These are phyloP conservation scores for Acanthamoeba royreba DNA, from an alignment of 208 protist species.

Conservation along the genomic window DNA sequence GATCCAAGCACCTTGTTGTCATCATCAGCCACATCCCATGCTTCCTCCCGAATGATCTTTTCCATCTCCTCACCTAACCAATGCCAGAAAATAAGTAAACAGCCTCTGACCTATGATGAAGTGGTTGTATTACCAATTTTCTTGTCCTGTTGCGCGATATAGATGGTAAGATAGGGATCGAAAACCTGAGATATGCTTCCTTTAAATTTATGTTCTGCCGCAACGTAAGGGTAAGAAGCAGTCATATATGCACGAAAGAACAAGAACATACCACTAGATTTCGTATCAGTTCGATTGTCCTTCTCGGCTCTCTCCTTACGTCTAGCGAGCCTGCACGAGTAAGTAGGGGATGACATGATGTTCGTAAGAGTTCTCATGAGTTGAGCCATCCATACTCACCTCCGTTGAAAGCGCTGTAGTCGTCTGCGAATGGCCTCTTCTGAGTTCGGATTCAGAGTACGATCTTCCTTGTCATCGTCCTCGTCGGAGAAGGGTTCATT, in stretches of 20 bases:
- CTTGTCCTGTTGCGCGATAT: conserved; percentile 70
- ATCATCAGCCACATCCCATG: conserved; percentile 45
- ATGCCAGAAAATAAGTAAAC: too few species aligned
- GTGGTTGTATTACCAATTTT: conserved; percentile 47
- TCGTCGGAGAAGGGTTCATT: background rate
- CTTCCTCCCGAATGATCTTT: conserved; percentile 47
- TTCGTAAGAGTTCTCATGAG: background rate
- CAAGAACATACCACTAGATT: background rate
- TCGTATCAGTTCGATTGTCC: background rate
- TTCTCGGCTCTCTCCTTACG: conserved; percentile 7
- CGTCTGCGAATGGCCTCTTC: background rate
- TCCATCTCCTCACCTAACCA: background rate
- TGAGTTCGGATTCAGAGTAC: background rate
- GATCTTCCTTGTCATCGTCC: background rate
- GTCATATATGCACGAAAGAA: background rate
- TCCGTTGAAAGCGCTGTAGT: background rate
- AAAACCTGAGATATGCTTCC: conserved; percentile 84
- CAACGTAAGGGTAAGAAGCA: background rate
- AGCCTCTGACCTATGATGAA: too few species aligned
- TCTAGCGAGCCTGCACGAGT: background rate
- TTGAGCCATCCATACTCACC: background rate
- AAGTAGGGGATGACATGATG: background rate
- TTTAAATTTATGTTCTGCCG: conserved; percentile 81
- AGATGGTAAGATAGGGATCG: conserved; percentile 81
- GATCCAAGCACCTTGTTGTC: conserved; percentile 49